Evolutionary conservation across 2,329 filamentous ascomycete genomes (phyloP).

Genomic region (Akanthomyces dipterigenus): DNA sequence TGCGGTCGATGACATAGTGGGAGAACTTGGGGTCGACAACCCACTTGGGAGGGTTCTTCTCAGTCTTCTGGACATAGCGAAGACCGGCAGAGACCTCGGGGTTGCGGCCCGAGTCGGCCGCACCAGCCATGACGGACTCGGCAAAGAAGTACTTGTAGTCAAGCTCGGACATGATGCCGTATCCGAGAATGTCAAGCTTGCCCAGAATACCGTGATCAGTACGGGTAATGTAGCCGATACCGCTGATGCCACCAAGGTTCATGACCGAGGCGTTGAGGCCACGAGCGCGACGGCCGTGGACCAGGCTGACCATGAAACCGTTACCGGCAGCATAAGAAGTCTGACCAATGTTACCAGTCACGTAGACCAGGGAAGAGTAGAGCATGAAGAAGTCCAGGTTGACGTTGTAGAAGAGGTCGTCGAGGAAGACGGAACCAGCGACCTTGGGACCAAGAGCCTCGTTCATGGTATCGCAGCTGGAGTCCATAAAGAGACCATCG

Average conservation of each 20-base stretch:
- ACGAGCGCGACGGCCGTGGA: conserved; percentile 19
- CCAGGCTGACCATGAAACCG: conserved; percentile 28
- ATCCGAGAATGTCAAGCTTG: conserved; percentile 13
- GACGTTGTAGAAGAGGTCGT: conserved; percentile 23
- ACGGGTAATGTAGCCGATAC: conserved; percentile 14
- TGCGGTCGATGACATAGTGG: conserved; percentile 12
- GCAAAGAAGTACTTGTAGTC: conserved; percentile 21
- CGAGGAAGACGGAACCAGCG: conserved; percentile 25
- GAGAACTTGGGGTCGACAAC: conserved; percentile 14
- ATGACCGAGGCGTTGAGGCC: conserved; percentile 21
- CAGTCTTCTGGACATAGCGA: conserved; percentile 4
- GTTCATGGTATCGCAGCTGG: conserved; percentile 23
- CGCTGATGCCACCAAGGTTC: conserved; percentile 21
- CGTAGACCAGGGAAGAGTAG: conserved; percentile 29
- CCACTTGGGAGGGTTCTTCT: conserved; percentile 10
- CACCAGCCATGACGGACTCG: conserved; percentile 15
- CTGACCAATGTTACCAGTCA: conserved; percentile 32
- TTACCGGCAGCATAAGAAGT: conserved; percentile 32
- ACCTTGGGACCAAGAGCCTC: conserved; percentile 30
- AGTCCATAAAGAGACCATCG: conserved; percentile 26
- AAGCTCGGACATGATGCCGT: conserved; percentile 16
- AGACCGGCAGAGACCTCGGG: conserved; percentile 13
- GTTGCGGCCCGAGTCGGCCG: conserved; percentile 4
- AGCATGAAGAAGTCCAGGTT: conserved; percentile 36
- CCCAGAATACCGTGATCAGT: conserved; percentile 8